Conservation (phyloP, 495 filamentous ascomycete species). For the Penicillium silybi region DNA sequence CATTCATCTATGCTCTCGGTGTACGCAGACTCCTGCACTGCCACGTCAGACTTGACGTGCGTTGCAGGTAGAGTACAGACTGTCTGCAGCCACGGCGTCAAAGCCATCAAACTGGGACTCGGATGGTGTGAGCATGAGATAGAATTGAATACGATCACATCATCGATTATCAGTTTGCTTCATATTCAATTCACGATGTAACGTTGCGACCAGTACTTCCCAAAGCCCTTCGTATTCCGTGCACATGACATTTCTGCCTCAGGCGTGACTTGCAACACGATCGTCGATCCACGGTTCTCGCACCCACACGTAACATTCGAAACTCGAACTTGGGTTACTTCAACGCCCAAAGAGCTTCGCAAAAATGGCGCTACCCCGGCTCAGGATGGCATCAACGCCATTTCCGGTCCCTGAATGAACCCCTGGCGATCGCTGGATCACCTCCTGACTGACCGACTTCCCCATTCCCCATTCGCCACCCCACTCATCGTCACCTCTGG, state of each 20-base stretch:
- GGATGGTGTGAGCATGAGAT: not conserved
- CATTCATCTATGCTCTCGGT: too few relatives aligned
- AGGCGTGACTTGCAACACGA: not conserved
- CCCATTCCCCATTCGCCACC: not conserved
- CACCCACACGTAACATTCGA: not conserved
- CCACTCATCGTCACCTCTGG: not conserved
- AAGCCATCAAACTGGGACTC: not conserved
- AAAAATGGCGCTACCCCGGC: not conserved
- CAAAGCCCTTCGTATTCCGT: too few relatives aligned
- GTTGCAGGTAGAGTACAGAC: not conserved
- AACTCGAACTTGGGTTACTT: not conserved
- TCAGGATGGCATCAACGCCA: not conserved
- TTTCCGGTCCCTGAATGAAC: not conserved
- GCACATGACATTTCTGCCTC: not conserved
- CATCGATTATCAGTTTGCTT: not conserved
- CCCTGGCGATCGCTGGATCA: slow-evolving; percentile 2
- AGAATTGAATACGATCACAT: not conserved
- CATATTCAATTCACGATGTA: not conserved
- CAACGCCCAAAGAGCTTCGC: not conserved
- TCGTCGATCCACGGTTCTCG: slow-evolving; percentile 3
- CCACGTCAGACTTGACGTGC: too few relatives aligned
- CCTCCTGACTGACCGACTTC: not conserved
- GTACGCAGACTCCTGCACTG: too few relatives aligned
- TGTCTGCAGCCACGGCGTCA: not conserved
- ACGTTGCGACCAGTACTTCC: not conserved